phyloP scores from a whole-genome alignment of 352 stramenopile genomes.

The Aphanomyces stellatus region DNA sequence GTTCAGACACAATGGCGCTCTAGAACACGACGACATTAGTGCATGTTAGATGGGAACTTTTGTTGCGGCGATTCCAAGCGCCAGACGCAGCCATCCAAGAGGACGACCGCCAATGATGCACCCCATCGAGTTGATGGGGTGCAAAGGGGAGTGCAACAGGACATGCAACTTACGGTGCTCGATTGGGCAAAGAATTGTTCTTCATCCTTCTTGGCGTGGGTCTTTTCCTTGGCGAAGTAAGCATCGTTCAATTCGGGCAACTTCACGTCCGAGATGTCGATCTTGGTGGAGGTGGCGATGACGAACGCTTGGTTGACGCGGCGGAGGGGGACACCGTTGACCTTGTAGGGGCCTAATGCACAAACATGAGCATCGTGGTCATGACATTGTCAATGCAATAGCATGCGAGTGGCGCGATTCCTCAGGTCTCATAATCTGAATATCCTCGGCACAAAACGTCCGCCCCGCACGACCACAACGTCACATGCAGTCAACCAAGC shows the following conservation, averaged over 20 bases:
- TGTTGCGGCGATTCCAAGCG: slow-evolving; percentile 86
- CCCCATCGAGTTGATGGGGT: not conserved
- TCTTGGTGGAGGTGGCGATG: slow-evolving; percentile 97
- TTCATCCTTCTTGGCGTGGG: slow-evolving; percentile 88
- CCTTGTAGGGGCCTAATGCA: slow-evolving; percentile 93
- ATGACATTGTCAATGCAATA: not conserved
- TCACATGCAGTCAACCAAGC: not conserved
- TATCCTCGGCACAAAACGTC: slow-evolving; percentile 14
- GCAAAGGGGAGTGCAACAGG: not conserved
- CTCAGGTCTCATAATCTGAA: slow-evolving; percentile 24
- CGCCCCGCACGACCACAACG: not conserved
- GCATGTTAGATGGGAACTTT: slow-evolving; percentile 71
- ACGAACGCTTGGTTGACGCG: slow-evolving; percentile 99
- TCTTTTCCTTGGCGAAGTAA: slow-evolving; percentile 94
- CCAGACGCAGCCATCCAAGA: slow-evolving; percentile 7
- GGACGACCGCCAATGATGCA: not conserved
- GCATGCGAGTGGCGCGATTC: not conserved
- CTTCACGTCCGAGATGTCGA: slow-evolving; percentile 90
- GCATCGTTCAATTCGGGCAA: slow-evolving; percentile 92
- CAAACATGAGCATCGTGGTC: not conserved
- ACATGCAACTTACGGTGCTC: slow-evolving; percentile 46
- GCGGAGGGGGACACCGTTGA: slow-evolving; percentile 97
- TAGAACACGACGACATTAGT: slow-evolving; percentile 27
- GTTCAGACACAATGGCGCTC: slow-evolving; percentile 91
- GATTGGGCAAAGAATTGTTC: slow-evolving; percentile 97